phyloP scores from a whole-genome alignment of 202 grass and related monocot genomes.

The Zizania palustris region DNA sequence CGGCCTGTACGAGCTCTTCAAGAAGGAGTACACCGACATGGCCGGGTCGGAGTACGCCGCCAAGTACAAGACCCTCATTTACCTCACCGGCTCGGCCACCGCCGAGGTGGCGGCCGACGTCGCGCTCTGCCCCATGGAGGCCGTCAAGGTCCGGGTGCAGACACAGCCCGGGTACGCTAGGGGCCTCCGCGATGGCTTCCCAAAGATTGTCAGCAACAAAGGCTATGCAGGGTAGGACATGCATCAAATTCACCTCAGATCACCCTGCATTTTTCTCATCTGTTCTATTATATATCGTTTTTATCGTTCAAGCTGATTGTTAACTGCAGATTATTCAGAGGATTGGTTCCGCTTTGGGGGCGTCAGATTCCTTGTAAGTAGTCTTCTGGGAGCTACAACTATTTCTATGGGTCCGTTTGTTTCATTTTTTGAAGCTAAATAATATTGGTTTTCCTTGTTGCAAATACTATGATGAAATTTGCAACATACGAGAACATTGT shows the following conservation, averaged over 20 bases:
- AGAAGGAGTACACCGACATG: conserved; percentile 88
- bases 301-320: background rate
- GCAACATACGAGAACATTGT: conserved; percentile 70
- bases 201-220: conserved; percentile 84
- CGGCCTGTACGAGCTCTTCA: conserved; percentile 89
- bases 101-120: conserved; percentile 86
- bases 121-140: conserved; percentile 91
- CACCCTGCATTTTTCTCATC: background rate
- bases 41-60: conserved; percentile 73
- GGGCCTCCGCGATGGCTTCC: conserved; percentile 76
- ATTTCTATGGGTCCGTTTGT: too few species aligned
- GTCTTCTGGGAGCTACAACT: too few species aligned
- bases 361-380: conserved; percentile 78
- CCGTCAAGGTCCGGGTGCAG: conserved; percentile 91
- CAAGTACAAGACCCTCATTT: conserved; percentile 93
- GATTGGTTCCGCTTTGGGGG: conserved; percentile 78
- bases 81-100: conserved; percentile 89
- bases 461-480: conserved; percentile 90
- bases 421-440: too few species aligned
- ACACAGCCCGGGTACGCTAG: conserved; percentile 83
- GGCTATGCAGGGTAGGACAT: conserved; percentile 62
- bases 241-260: background rate
- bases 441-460: too few species aligned
- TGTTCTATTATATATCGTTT: background rate
- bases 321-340: conserved; percentile 60